These are phyloP conservation scores for Cladophialophora psammophila DNA, from an alignment of 2,329 filamentous ascomycete genomes.

Conservation along the genomic window DNA sequence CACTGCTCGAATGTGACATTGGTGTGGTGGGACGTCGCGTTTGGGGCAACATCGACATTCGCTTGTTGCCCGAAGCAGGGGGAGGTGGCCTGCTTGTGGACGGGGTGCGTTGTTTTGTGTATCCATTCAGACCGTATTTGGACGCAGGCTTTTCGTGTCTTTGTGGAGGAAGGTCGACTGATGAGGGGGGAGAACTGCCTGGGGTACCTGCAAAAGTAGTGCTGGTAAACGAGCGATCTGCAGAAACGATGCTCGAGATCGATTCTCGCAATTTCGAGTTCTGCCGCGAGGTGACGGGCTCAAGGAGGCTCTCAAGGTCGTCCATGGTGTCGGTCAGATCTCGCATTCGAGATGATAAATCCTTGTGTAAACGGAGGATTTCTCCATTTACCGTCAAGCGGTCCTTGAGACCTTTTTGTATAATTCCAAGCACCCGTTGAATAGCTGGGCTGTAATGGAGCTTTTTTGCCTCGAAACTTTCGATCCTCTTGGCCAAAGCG, in stretches of 20 bases:
- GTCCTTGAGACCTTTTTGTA: conserved; percentile 93
- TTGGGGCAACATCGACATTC: conserved; percentile 36
- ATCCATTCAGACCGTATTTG: conserved; percentile 41
- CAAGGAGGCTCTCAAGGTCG: conserved; percentile 76
- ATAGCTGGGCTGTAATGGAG: conserved; percentile 93
- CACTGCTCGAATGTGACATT: conserved; percentile 32
- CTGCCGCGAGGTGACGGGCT: conserved; percentile 69
- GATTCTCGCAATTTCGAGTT: conserved; percentile 87
- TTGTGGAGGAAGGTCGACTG: conserved; percentile 64
- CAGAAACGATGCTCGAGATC: conserved; percentile 88
- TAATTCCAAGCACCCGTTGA: conserved; percentile 87
- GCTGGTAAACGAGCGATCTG: conserved; percentile 72
- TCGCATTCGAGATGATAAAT: conserved; percentile 84
- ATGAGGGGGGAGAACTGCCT: conserved; percentile 74
- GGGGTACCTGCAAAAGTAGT: conserved; percentile 75
- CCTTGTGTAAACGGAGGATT: conserved; percentile 82
- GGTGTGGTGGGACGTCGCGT: conserved; percentile 38
- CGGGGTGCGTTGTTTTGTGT: conserved; percentile 47
- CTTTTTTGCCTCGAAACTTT: conserved; percentile 94
- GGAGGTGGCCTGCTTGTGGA: conserved; percentile 47
- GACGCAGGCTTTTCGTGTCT: conserved; percentile 60
- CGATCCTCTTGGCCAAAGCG: conserved; percentile 79
- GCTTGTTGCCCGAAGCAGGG: conserved; percentile 36
- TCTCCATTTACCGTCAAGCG: conserved; percentile 97
- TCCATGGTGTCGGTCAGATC: conserved; percentile 77